Percentiles rank a stretch among this genome's conserved stretches.
Evolutionary conservation across 805 yeast genomes (phyloP).

Genomic region (Lachancea sp.): DNA sequence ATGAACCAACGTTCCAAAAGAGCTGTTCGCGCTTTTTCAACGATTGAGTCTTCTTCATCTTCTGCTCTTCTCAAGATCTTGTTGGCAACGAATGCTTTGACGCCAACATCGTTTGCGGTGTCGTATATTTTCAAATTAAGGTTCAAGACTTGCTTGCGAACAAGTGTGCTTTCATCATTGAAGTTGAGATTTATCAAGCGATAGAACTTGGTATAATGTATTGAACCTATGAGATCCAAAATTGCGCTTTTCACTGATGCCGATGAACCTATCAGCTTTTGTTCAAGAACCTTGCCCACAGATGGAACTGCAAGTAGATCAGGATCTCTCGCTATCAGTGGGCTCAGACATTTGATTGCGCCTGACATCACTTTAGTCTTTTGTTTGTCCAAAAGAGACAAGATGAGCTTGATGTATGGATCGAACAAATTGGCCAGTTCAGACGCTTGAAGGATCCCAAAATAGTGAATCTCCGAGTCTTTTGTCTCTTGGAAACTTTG

Average conservation of each 20-base stretch:
- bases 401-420: slow-evolving; percentile 43
- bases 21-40: slow-evolving; percentile 36
- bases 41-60: slow-evolving; percentile 61
- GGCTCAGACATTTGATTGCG: slow-evolving; percentile 58
- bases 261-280: slow-evolving; percentile 50
- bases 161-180: slow-evolving; percentile 55
- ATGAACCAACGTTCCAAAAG: slow-evolving; percentile 38
- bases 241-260: slow-evolving; percentile 74
- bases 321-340: slow-evolving; percentile 48
- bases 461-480: not conserved
- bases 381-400: slow-evolving; percentile 42
- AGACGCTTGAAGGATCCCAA: slow-evolving; percentile 10
- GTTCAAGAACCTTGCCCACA: slow-evolving; percentile 47
- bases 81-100: slow-evolving; percentile 42
- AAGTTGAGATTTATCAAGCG: slow-evolving; percentile 38
- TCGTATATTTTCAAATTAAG: slow-evolving; percentile 45
- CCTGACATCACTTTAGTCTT: slow-evolving; percentile 51
- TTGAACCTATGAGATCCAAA: slow-evolving; percentile 48
- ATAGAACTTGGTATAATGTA: slow-evolving; percentile 38
- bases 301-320: slow-evolving; percentile 42
- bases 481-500: not conserved
- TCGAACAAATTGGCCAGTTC: slow-evolving; percentile 41
- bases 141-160: slow-evolving; percentile 56
- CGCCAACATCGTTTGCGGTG: slow-evolving; percentile 24
- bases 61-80: slow-evolving; percentile 49